Percentiles rank a stretch among this genome's conserved stretches.
Conservation (phyloP, 75 land plant species). For the Azolla pinnata region DNA sequence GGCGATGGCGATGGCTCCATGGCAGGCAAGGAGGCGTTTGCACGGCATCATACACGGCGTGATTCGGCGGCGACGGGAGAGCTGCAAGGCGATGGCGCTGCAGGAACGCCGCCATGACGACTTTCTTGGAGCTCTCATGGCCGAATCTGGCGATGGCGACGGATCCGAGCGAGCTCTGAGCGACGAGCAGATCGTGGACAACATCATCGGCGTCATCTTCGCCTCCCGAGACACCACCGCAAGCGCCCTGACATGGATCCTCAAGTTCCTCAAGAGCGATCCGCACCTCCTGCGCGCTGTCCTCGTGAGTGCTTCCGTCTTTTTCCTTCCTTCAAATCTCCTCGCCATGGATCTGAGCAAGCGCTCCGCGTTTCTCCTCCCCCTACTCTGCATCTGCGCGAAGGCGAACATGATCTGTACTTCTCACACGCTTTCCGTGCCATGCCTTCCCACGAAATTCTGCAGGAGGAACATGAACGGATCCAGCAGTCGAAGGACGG, state of each 20-base stretch:
- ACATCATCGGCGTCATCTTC: slow-evolving; percentile 80
- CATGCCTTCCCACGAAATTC: no score
- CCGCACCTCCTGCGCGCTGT: slow-evolving; percentile 10
- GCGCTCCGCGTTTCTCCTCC: no score
- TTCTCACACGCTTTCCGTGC: no score
- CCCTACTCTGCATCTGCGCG: no score
- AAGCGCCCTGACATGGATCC: slow-evolving; percentile 73
- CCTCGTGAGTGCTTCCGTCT: neutral
- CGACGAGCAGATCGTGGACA: slow-evolving; percentile 79
- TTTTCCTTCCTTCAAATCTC: neutral
- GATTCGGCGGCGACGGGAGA: no score
- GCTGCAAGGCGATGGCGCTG: no score
- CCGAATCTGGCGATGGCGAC: neutral
- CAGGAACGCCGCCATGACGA: no score
- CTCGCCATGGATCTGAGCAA: no score
- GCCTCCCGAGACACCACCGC: slow-evolving; percentile 93
- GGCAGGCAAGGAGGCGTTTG: no score
- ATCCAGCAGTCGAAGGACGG: slow-evolving; percentile 6
- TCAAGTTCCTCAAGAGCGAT: slow-evolving; percentile 64
- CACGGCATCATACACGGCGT: no score
- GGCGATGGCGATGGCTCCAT: no score
- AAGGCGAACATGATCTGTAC: no score
- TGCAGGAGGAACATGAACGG: slow-evolving; percentile 28
- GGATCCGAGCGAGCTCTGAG: slow-evolving; percentile 40
- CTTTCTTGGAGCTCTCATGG: neutral